Evolutionary conservation across 331 rosid species (phyloP), one percentile per base, ranked within the genome.

Genomic region (Prunus yedoensis): DNA sequence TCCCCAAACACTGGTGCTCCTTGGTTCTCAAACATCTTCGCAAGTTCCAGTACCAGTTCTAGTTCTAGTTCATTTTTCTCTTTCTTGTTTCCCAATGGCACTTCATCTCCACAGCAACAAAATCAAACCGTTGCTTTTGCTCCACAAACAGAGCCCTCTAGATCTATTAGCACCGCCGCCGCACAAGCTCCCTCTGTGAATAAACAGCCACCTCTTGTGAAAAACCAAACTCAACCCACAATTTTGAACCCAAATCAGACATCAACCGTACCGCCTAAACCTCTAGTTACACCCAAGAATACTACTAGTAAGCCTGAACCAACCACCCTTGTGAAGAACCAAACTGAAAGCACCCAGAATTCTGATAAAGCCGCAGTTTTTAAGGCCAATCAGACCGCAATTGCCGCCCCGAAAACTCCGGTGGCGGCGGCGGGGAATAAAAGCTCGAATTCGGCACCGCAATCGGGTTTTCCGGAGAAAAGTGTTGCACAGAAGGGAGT

Each of bases 1-100:
- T 82, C 97, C 41, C 65, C 85, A 1, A 86, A 79, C 83, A 77
- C 96, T 14, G 76, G 74, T 7, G 80, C 94, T 17, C 97, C 98
- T 2, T 80, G 86, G 79, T 88, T 91, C 77, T 62, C 88, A 59
- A 86, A 80, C 85, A 78, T 93, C 4, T 88, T 94, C 84, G 46
- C 8, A 9, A 63, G 66, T 10, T 60, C 70, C 13, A 25, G 23
- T 4, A 20, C 74, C 20, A 3, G 52, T 1, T 0, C 81, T 20
- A 46, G 88, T 2, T 5, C 85, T 1, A 10, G 72, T 14, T 77
- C 88, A 3, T 25, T 92, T 63, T 72, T 83, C 78, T 78, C 87
- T 0, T 79, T 80, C 83, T 62, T 90, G 46, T 87, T 89, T 70
- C 92, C 93, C 52, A 87, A 88, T 47, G 69, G 30, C 30, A 68